These are phyloP conservation scores for Peronosclerospora sorghi DNA, from an alignment of 352 stramenopile species.

Conservation along the genomic window DNA sequence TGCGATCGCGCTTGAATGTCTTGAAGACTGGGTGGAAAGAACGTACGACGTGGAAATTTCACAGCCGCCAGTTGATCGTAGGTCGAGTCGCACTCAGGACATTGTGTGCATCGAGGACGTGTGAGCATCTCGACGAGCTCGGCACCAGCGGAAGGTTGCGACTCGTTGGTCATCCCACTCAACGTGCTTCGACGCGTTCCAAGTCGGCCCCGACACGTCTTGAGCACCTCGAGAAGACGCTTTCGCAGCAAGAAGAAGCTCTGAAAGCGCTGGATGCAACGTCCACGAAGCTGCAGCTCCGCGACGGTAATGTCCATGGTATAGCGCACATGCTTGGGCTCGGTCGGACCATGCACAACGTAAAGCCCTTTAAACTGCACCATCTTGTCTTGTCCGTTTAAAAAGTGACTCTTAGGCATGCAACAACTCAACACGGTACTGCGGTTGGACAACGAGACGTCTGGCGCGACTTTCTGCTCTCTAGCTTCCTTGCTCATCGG, in stretches of 20 bases:
- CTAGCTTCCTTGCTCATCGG: conserved; percentile 15
- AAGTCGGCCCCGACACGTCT: conserved; percentile 25
- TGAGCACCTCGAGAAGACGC: conserved; percentile 31
- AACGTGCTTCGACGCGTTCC: conserved; percentile 9
- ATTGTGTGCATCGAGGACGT: conserved; percentile 18
- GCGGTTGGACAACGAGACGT: conserved; percentile 3
- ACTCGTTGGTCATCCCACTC: conserved; percentile 1
- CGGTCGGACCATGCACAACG: conserved; percentile 40
- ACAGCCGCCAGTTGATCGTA: conserved; percentile 26
- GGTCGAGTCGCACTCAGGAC: conserved; percentile 24
- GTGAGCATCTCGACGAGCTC: conserved; percentile 21
- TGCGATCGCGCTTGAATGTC: conserved; percentile 37
- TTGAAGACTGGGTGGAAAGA: conserved; percentile 34
- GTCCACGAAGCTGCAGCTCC: conserved; percentile 33
- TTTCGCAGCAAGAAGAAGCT: conserved; percentile 46
- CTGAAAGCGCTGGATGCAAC: conserved; percentile 46
- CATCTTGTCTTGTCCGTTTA: conserved; percentile 24
- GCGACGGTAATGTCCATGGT: conserved; percentile 43
- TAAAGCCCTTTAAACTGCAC: conserved; percentile 43
- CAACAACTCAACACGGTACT: conserved; percentile 15
- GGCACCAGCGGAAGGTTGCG: conserved; percentile 9
- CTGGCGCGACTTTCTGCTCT: conserved; percentile 17
- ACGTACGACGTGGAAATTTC: conserved; percentile 40
- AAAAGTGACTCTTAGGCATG: conserved; percentile 23
- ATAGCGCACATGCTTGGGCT: conserved; percentile 46